These are phyloP conservation scores for Solanum appendiculatum DNA, from an alignment of 257 asterid species.

Conservation along the genomic window DNA sequence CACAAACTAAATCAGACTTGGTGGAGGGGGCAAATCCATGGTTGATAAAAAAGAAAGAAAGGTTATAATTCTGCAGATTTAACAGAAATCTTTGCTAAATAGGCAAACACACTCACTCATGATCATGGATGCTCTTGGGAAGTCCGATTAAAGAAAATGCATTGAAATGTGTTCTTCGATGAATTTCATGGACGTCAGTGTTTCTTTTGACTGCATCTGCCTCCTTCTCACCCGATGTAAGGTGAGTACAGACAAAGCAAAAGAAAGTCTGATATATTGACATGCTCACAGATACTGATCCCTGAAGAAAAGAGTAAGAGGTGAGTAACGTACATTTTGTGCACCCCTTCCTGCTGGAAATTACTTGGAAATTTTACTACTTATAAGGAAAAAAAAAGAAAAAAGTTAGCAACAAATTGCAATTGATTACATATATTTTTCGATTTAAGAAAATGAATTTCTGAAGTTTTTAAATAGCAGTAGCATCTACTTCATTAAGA, in stretches of 20 bases:
- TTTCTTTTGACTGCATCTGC: conserved; percentile 70
- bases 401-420: not conserved
- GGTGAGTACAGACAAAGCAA: conserved; percentile 80
- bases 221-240: conserved; percentile 85
- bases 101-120: conserved; percentile 53
- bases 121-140: conserved; percentile 71
- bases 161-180: conserved; percentile 70
- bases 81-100: not conserved
- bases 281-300: conserved; percentile 94
- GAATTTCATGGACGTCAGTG: conserved; percentile 78
- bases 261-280: conserved; percentile 87
- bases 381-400: not conserved
- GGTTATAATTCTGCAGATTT: not conserved
- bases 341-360: not conserved
- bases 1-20: not conserved
- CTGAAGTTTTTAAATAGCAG: not conserved
- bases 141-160: conserved; percentile 47
- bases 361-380: not conserved
- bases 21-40: not conserved
- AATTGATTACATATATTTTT: not conserved
- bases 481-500: not conserved
- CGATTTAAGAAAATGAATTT: not conserved
- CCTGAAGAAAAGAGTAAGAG: conserved; percentile 37
- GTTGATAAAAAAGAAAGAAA: not conserved
- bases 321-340: not conserved